phyloP scores from a whole-genome alignment of 2,329 filamentous ascomycete species.

The Dryadomyces quercus-mongolicae region DNA sequence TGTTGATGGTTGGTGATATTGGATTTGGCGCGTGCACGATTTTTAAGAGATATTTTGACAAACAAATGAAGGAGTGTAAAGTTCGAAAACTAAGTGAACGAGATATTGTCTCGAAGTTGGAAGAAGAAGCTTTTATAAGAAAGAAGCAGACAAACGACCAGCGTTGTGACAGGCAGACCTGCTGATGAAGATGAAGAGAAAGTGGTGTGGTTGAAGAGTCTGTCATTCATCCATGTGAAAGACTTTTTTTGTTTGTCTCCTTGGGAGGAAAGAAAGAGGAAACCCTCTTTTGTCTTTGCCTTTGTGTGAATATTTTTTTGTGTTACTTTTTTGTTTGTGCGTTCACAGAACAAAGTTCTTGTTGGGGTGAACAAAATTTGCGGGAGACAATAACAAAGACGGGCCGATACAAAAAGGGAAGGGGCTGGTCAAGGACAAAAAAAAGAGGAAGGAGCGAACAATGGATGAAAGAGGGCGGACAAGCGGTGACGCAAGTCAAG shows the following conservation, averaged over 20 bases:
- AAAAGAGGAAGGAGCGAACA: not conserved
- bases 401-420: no score
- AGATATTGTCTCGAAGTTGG: not conserved
- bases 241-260: not conserved
- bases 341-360: not conserved
- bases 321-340: not conserved
- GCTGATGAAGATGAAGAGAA: slow-evolving; percentile 3
- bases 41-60: not conserved
- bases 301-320: not conserved
- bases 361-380: not conserved
- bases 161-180: slow-evolving; percentile 9
- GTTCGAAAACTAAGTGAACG: no score
- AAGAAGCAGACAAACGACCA: slow-evolving; percentile 6
- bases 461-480: not conserved
- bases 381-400: not conserved
- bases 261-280: not conserved
- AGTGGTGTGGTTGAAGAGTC: not conserved
- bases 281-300: not conserved
- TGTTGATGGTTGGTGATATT: not conserved
- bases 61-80: not conserved
- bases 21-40: not conserved
- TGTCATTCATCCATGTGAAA: not conserved
- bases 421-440: not conserved
- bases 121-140: not conserved
- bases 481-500: not conserved